These are phyloP conservation scores for Candida ponderosae DNA, from an alignment of 805 yeast genomes.

Conservation along the genomic window DNA sequence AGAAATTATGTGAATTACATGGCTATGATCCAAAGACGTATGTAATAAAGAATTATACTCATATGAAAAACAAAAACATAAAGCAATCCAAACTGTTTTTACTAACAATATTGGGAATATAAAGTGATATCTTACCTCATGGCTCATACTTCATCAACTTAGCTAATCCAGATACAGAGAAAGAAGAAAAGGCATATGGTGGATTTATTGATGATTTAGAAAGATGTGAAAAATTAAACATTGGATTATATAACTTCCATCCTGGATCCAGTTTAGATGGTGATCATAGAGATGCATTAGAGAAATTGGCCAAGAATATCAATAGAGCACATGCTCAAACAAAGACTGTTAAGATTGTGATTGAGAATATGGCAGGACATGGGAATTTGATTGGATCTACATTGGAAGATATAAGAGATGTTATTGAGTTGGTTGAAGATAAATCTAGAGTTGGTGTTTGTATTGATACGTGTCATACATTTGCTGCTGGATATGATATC, in stretches of 20 bases:
- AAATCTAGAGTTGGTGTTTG: constrained; percentile 91
- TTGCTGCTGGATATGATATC: constrained; percentile 94
- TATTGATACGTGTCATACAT: constrained; percentile 91
- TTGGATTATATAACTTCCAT: constrained; percentile 87
- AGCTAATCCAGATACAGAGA: constrained; percentile 83
- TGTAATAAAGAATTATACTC: no score
- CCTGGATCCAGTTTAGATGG: constrained; percentile 83
- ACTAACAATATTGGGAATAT: constrained; percentile 2
- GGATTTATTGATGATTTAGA: constrained; percentile 80
- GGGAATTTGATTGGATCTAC: constrained; percentile 83
- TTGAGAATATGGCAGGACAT: constrained; percentile 98
- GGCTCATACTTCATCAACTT: constrained; percentile 91
- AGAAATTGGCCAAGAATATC: constrained; percentile 67
- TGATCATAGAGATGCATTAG: constrained; percentile 57
- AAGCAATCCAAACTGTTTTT: no score
- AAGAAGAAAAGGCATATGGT: constrained; percentile 64
- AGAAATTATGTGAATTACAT: constrained; percentile 48
- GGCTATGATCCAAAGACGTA: constrained; percentile 61
- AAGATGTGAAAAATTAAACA: constrained; percentile 78
- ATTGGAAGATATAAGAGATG: constrained; percentile 65
- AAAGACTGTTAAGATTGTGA: constrained; percentile 71
- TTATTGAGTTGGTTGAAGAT: constrained; percentile 72
- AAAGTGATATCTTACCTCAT: constrained; percentile 75
- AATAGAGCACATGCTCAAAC: constrained; percentile 75
- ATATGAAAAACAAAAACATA: no score